Evolutionary conservation across 2,329 filamentous ascomycete species (phyloP).

Genomic region (Penicillium hesseltinei): DNA sequence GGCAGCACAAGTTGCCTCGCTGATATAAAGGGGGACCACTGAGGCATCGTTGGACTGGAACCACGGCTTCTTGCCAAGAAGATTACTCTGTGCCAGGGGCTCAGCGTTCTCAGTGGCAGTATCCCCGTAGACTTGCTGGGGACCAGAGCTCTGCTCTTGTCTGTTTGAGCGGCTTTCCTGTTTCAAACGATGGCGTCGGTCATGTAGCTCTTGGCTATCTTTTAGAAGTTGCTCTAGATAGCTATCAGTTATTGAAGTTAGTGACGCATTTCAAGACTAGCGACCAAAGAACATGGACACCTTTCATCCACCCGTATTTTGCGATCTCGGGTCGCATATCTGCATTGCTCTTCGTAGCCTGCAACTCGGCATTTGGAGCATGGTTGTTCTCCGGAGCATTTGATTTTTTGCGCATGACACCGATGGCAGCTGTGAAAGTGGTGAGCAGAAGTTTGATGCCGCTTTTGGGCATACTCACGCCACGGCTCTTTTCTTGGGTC

Average conservation of each 20-base stretch:
- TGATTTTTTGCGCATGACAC: conserved; percentile 46
- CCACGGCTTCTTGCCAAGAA: conserved; percentile 19
- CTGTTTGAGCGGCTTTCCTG: neutral
- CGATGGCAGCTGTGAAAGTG: conserved; percentile 31
- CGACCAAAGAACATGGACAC: neutral
- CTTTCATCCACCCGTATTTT: conserved; percentile 34
- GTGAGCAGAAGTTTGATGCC: neutral
- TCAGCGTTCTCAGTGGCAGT: conserved; percentile 10
- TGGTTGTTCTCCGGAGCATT: conserved; percentile 44
- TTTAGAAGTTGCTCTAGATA: conserved; percentile 29
- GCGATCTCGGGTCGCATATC: conserved; percentile 39
- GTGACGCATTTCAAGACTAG: neutral
- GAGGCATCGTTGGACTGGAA: conserved; percentile 29
- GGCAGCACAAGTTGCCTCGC: conserved; percentile 35
- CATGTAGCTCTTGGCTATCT: conserved; percentile 9
- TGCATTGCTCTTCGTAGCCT: conserved; percentile 32
- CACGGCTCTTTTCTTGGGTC: conserved; percentile 7
- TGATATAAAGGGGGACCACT: conserved; percentile 29
- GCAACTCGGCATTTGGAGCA: conserved; percentile 37
- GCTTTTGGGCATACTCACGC: neutral
- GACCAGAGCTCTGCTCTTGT: neutral
- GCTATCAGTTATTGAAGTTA: conserved; percentile 8
- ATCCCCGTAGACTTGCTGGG: neutral
- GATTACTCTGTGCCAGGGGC: conserved; percentile 11
- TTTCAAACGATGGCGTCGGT: neutral